Conservation (phyloP, 192 early-diverging fungal genomes). For the Entomortierella beljakovae region DNA sequence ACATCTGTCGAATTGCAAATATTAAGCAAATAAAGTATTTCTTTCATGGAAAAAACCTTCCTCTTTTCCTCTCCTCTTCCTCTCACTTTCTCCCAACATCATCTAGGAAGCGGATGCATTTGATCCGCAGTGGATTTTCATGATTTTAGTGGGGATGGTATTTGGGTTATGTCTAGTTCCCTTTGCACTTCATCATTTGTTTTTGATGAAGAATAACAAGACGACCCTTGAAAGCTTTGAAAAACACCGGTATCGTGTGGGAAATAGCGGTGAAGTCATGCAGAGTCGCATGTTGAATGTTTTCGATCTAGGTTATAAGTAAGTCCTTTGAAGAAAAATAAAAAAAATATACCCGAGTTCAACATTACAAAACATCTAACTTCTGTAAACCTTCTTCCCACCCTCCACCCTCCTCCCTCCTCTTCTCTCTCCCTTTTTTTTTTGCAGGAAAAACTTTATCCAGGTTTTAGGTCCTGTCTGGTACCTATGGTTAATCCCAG, state of each 20-base stretch:
- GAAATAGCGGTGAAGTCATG: slow-evolving; percentile 41
- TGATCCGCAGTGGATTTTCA: slow-evolving; percentile 56
- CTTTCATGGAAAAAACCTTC: too few relatives aligned
- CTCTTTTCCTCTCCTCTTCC: background rate
- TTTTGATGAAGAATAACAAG: slow-evolving; percentile 49
- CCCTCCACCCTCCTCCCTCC: background rate
- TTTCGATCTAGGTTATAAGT: slow-evolving; percentile 55
- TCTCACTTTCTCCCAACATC: background rate
- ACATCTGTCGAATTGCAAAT: too few relatives aligned
- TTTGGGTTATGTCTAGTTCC: slow-evolving; percentile 53
- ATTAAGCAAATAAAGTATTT: too few relatives aligned
- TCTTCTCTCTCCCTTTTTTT: slow-evolving; percentile 6
- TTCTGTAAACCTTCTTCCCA: background rate
- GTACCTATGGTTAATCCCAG: slow-evolving; percentile 67
- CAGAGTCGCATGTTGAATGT: slow-evolving; percentile 54
- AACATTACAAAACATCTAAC: background rate
- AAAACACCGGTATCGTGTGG: slow-evolving; percentile 46
- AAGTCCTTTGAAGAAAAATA: slow-evolving; percentile 8
- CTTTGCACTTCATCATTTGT: slow-evolving; percentile 51
- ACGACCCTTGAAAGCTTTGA: slow-evolving; percentile 58
- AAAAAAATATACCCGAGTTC: background rate
- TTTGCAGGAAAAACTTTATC: slow-evolving; percentile 58
- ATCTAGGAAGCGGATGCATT: slow-evolving; percentile 36
- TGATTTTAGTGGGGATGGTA: slow-evolving; percentile 45
- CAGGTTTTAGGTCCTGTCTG: slow-evolving; percentile 68